A percentile compares a stretch with the other conserved stretches of the same genome.
Evolutionary conservation across 441 rosid genomes (phyloP).

Genomic region (Adansonia gregorii): DNA sequence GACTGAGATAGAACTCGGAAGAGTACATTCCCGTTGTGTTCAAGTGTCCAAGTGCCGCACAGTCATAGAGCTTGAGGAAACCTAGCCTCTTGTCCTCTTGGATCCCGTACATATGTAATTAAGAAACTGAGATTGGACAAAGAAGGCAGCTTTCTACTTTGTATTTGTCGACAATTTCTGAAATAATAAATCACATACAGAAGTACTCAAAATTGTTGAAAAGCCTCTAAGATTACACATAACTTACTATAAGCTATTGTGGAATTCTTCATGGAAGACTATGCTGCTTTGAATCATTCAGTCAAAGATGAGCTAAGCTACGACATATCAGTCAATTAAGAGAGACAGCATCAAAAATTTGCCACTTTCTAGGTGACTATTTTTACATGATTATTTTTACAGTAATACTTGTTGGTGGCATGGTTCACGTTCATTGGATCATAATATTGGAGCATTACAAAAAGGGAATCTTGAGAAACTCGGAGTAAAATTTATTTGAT

Average conservation of each 20-base stretch:
- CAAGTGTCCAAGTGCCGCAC: no score
- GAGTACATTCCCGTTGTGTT: no score
- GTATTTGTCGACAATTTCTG: constrained; percentile 3
- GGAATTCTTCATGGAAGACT: neutral
- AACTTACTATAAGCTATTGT: neutral
- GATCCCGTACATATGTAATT: constrained; percentile 4
- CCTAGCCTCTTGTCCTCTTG: neutral
- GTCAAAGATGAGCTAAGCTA: neutral
- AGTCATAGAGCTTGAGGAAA: no score
- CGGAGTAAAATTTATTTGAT: no score
- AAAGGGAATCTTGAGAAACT: no score
- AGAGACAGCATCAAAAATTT: neutral
- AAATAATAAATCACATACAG: neutral
- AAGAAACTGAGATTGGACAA: constrained; percentile 5
- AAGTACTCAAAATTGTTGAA: neutral
- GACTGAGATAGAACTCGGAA: no score
- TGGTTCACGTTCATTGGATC: neutral
- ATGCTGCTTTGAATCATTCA: neutral
- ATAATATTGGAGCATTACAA: neutral
- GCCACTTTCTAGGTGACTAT: neutral
- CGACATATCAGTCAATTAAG: neutral
- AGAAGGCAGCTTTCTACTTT: constrained; percentile 10
- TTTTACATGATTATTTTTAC: neutral
- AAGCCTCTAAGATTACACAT: neutral
- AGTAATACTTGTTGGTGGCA: neutral